Base-by-base conservation (phyloP, 2,329 filamentous ascomycete species). In the Neurospora crassa region DNA sequence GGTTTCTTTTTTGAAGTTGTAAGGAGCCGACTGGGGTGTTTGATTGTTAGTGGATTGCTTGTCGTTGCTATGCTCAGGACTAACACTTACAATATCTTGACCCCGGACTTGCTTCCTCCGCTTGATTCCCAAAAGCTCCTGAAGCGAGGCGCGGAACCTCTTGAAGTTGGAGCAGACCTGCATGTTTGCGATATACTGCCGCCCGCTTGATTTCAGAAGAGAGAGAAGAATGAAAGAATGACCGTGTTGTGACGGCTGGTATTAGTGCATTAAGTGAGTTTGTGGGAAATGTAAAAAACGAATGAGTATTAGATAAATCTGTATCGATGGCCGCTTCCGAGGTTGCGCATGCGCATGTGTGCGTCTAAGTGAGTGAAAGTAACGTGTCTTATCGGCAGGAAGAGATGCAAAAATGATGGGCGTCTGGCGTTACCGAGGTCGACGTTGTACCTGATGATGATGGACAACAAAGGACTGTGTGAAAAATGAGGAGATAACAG, bases 1-100 rank as follows among this genome's bases (percentile, higher is more conserved):
- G n/a, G 82, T 79, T 76, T 88, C 86, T 71, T 83, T 84, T 77
- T 86, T 85, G 76, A 89, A 85, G 77, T 89, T 83, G 79, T 87
- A 90, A 0, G 88, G 88, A 11, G 84, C 83, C 68, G 87, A 89
- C 87, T 89, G 8, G 47, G 12, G 47, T 37, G 20, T 16, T 47
- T 67, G 74, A 79, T 74, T 79, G 79, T 71, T 68, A 68, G 59
- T 67, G n/a, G 24, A 37, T 69, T 11, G 37, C 7, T 6, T 20
- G 37, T 18, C 41, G 24, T 14, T 11, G 7, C 3, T 29, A 24
- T 40, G n/a, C 8, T n/a, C 12, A 10, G 16, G 6, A 16, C 20
- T 67, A 53, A 16, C n/a, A 70, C 84, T 73, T 77, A 87, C 85
- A 77, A 87, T 87, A 69, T 84, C 80, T n/a, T 75, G 77, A 24